Base-by-base conservation (phyloP, 257 asterid species). In the Gentiana macrophylla region DNA sequence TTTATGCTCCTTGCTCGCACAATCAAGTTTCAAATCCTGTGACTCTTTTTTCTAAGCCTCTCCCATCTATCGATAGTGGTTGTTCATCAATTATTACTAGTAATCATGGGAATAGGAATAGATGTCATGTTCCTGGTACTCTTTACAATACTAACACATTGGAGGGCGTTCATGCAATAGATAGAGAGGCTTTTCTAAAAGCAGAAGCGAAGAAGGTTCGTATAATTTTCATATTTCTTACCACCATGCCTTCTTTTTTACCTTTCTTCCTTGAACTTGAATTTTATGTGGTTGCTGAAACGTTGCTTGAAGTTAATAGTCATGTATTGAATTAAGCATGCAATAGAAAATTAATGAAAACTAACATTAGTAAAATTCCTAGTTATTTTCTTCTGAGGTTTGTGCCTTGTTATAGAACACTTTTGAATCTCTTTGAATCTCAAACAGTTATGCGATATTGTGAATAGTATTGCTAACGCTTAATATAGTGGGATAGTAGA, bases 1-100 rank as follows among this genome's bases (percentile, higher is more conserved):
- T 76, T 68, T 83, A 68, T 71, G 89, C 98, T 52, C 98, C 98
- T 53, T 84, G 95, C 68, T 80, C 95, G 4, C 84, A 78, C 72
- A 70, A 51, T 49, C 80, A 79, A 69, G 83, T 91, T 45, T 71
- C 98, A 32, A 84, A 75, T 69, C 94, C 65, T 73, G 73, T 91
- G 59, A 87, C 96, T 49, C 92, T 87, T 70, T 75, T 79, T 55
- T 60, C 93, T 32, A 96, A 87, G 67, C 86, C 98, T 6, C 78
- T 91, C 52, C 96, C 96, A 41, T 57, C 67, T 35, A 90, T 81
- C 59, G 72, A 68, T 37, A 61, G 61, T 55, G 85, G 76, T 53
- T 72, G 73, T 43, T 50, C 88, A 55, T 67, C 62, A 52, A 34
- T 49, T 41, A 53, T 63, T 24, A 62, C 50, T 52, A 46, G 61